These are phyloP conservation scores for Coemansia sp. DNA, from an alignment of 192 early-diverging fungal genomes.

Conservation along the genomic window DNA sequence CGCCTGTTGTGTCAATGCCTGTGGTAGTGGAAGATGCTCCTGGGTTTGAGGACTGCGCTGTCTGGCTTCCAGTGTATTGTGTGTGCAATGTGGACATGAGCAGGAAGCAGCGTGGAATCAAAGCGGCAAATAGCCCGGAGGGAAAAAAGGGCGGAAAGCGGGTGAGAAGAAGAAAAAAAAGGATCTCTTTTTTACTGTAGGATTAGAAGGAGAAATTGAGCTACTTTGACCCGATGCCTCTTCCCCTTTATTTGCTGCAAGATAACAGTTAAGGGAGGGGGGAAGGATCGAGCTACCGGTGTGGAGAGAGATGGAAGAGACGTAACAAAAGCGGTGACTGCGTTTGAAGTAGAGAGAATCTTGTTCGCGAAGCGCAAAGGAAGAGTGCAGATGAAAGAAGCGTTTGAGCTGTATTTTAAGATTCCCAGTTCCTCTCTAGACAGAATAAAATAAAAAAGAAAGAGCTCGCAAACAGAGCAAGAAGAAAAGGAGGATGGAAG, in stretches of 20 bases:
- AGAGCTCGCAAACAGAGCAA: neutral
- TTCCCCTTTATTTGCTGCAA: neutral
- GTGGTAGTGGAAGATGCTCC: slow-evolving; percentile 23
- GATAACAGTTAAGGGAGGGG: slow-evolving; percentile 13
- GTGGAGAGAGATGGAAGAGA: neutral
- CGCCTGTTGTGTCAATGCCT: slow-evolving; percentile 27
- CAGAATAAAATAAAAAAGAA: neutral
- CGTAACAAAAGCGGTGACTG: slow-evolving; percentile 16
- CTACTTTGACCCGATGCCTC: neutral
- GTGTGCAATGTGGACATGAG: slow-evolving; percentile 55
- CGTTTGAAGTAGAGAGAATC: slow-evolving; percentile 10
- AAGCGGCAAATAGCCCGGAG: neutral
- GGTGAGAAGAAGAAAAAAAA: neutral
- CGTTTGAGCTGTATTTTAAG: neutral
- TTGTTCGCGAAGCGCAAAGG: slow-evolving; percentile 1
- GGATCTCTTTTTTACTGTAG: slow-evolving; percentile 7
- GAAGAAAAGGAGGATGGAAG: slow-evolving; percentile 4
- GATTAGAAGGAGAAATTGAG: neutral
- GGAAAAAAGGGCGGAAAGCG: neutral
- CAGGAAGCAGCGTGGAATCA: neutral
- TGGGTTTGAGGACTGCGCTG: slow-evolving; percentile 22
- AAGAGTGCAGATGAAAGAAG: slow-evolving; percentile 10
- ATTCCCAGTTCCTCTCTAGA: neutral
- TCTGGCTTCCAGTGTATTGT: slow-evolving; percentile 50
- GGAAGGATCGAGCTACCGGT: slow-evolving; percentile 1